These are phyloP conservation scores for Nicotiana tomentosiformis DNA, from an alignment of 257 asterid species.

Conservation along the genomic window DNA sequence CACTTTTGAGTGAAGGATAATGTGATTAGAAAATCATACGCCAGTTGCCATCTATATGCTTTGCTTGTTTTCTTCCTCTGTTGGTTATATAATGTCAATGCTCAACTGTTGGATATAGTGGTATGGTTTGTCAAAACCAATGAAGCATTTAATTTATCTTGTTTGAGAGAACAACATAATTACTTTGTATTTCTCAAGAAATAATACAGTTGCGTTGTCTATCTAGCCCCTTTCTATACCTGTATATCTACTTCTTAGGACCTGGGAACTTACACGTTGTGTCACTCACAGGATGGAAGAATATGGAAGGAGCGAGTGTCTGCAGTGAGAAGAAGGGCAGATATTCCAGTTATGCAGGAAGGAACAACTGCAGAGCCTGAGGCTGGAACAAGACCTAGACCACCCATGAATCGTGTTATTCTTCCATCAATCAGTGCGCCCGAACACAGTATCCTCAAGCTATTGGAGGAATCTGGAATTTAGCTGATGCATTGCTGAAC, in stretches of 20 bases:
- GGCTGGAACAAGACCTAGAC: constrained; percentile 34
- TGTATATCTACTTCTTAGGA: neutral
- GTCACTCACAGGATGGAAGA: constrained; percentile 66
- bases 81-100: neutral
- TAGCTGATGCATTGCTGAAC: constrained; percentile 13
- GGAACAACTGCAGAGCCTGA: constrained; percentile 29
- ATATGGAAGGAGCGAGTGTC: constrained; percentile 94
- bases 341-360: constrained; percentile 46
- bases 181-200: neutral
- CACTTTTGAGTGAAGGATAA: neutral
- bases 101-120: neutral
- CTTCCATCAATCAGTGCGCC: constrained; percentile 47
- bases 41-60: neutral
- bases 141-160: neutral
- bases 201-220: neutral
- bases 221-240: neutral
- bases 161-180: neutral
- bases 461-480: constrained; percentile 42
- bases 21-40: neutral
- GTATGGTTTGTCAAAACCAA: neutral
- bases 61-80: neutral
- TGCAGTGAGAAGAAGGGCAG: constrained; percentile 43
- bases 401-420: constrained; percentile 43
- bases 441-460: constrained; percentile 34
- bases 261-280: neutral